A percentile compares a stretch with the other conserved stretches of the same genome.
Conservation (phyloP, 2,329 filamentous ascomycete genomes). For the Alternaria burnsii region DNA sequence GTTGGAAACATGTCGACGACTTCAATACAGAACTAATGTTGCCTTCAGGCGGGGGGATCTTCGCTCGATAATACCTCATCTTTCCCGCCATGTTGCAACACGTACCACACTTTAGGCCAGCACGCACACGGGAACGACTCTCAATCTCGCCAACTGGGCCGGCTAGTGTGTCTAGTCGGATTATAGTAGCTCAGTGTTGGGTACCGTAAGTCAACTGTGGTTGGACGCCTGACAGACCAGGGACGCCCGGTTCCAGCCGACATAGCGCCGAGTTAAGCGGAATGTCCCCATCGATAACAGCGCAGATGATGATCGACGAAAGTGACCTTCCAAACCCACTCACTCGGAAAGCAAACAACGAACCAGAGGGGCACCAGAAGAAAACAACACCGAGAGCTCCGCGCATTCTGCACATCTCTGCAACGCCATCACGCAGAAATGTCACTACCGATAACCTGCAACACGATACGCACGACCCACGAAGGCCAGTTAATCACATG, state of each 20-base stretch:
- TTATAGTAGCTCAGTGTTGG: constrained; percentile 1
- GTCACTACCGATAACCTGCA: neutral
- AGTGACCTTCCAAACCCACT: constrained; percentile 5
- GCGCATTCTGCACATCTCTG: neutral
- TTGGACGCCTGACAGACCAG: constrained; percentile 2
- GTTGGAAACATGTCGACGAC: constrained; percentile 36
- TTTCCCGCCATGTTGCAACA: neutral
- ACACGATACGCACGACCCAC: neutral
- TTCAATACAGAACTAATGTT: constrained; percentile 9
- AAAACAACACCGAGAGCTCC: neutral
- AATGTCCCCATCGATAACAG: constrained; percentile 1
- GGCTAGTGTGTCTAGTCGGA: constrained; percentile 6
- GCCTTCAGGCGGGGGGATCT: constrained; percentile 9
- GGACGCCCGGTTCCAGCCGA: neutral
- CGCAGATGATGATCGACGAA: constrained; percentile 7
- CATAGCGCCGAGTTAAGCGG: neutral
- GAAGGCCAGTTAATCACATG: neutral
- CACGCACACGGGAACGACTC: neutral
- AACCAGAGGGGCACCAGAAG: constrained; percentile 11
- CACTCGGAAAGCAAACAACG: neutral
- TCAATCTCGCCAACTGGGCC: constrained; percentile 3
- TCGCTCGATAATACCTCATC: constrained; percentile 16
- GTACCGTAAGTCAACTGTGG: constrained; percentile 2
- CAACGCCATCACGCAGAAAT: neutral
- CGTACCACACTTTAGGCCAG: constrained; percentile 4